phyloP scores from a whole-genome alignment of 306 rosid genomes.

The Potentilla sterilis region DNA sequence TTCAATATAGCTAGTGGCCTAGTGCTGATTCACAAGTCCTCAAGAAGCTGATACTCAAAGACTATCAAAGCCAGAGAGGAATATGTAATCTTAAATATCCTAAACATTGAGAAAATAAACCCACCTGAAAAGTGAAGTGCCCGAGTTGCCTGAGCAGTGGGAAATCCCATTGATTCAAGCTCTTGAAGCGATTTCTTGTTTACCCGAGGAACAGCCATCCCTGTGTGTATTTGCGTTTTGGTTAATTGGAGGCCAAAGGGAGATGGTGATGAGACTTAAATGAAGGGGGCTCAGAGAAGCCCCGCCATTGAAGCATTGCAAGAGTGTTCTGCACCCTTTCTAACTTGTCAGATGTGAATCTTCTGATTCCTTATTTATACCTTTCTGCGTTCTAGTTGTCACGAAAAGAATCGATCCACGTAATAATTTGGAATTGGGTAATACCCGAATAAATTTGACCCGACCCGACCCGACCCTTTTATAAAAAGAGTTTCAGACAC shows the following conservation, averaged over 20 bases:
- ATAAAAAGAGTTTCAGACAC: slow-evolving; percentile 4
- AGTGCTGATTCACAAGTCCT: not conserved
- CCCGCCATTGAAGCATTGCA: slow-evolving; percentile 26
- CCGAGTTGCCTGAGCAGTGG: slow-evolving; percentile 44
- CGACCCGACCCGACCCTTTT: slow-evolving; percentile 8
- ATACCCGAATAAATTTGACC: not conserved
- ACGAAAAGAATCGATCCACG: slow-evolving; percentile 36
- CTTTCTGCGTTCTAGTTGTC: slow-evolving; percentile 30
- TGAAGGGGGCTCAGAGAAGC: not conserved
- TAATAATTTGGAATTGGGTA: too few species aligned
- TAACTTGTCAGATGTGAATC: slow-evolving; percentile 24
- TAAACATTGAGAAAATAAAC: not conserved
- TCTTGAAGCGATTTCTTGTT: slow-evolving; percentile 50
- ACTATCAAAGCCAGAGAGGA: not conserved
- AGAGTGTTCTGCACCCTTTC: slow-evolving; percentile 22
- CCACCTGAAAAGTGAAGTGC: slow-evolving; percentile 70
- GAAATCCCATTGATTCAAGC: slow-evolving; percentile 67
- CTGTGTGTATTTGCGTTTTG: not conserved
- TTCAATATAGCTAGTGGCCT: too few species aligned
- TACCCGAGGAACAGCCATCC: slow-evolving; percentile 67
- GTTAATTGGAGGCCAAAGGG: not conserved
- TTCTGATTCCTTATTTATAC: slow-evolving; percentile 8
- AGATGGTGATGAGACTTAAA: not conserved
- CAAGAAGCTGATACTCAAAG: not conserved
- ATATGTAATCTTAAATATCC: not conserved